A percentile compares a stretch with the other conserved stretches of the same genome.
These are phyloP conservation scores for Hypoxylon perforatum DNA, from an alignment of 495 filamentous ascomycete genomes.

Conservation along the genomic window DNA sequence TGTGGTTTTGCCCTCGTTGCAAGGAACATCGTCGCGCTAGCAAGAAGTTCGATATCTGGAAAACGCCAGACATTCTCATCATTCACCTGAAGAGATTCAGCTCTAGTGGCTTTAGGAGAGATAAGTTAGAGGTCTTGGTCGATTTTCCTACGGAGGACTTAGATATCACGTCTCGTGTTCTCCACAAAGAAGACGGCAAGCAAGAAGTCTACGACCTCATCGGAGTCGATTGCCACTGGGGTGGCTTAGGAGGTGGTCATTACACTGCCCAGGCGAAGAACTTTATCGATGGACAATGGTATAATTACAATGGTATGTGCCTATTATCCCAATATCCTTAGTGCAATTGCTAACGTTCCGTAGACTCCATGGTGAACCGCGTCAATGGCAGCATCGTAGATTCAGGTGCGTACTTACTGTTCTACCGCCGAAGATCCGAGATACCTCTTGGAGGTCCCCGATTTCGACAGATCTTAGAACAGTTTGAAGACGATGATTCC, in stretches of 20 bases:
- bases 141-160: slow-evolving; percentile 91
- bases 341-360: slow-evolving; percentile 37
- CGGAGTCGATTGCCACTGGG: slow-evolving; percentile 94
- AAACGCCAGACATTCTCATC: slow-evolving; percentile 91
- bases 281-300: slow-evolving; percentile 87
- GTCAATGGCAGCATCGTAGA: slow-evolving; percentile 54
- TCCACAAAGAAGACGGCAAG: slow-evolving; percentile 80
- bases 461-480: slow-evolving; percentile 75
- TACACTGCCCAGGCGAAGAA: slow-evolving; percentile 96
- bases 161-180: slow-evolving; percentile 82
- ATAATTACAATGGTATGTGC: slow-evolving; percentile 90
- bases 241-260: slow-evolving; percentile 90
- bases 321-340: not conserved
- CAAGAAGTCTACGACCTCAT: slow-evolving; percentile 89
- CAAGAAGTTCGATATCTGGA: slow-evolving; percentile 98
- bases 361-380: slow-evolving; percentile 76
- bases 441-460: slow-evolving; percentile 79
- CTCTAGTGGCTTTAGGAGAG: slow-evolving; percentile 74
- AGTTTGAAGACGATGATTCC: slow-evolving; percentile 57
- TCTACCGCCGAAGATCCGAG: slow-evolving; percentile 88
- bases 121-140: slow-evolving; percentile 92
- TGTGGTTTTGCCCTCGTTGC: slow-evolving; percentile 96
- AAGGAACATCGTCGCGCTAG: slow-evolving; percentile 90
- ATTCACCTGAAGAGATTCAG: slow-evolving; percentile 97
- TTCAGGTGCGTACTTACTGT: slow-evolving; percentile 88